Evolutionary conservation across 768 basidiomycete genomes (phyloP).

Genomic region (Tricholoma sp.): DNA sequence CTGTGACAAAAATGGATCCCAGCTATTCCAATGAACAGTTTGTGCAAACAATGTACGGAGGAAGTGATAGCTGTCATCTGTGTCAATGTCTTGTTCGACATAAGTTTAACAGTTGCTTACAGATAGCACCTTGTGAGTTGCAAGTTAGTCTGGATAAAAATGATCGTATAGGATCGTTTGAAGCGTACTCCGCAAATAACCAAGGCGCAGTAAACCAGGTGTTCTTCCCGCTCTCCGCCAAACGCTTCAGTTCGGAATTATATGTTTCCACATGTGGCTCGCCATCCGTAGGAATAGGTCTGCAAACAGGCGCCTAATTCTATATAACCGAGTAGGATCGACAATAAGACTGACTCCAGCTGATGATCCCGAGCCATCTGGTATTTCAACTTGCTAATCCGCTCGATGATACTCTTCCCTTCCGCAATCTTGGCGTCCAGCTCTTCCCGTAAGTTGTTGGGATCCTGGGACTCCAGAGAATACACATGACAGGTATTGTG

Average conservation of each 20-base stretch:
- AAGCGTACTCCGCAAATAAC: conserved; percentile 89
- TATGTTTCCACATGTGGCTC: conserved; percentile 67
- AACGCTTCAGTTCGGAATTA: conserved; percentile 62
- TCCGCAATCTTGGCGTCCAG: conserved; percentile 52
- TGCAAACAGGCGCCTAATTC: conserved; percentile 20
- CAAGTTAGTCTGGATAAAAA: neutral
- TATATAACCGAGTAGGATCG: neutral
- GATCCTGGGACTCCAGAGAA: conserved; percentile 32
- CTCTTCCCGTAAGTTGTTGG: conserved; percentile 15
- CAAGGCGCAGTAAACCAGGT: conserved; percentile 94
- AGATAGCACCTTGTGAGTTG: conserved; percentile 56
- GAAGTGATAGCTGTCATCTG: conserved; percentile 66
- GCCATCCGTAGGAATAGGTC: conserved; percentile 71
- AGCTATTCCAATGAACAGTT: conserved; percentile 64
- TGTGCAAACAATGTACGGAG: conserved; percentile 67
- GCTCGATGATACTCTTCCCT: conserved; percentile 72
- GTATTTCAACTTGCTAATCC: conserved; percentile 77
- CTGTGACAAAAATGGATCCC: conserved; percentile 79
- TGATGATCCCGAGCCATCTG: conserved; percentile 77
- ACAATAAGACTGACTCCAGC: conserved; percentile 47
- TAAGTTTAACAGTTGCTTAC: conserved; percentile 32
- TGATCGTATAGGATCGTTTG: conserved; percentile 2
- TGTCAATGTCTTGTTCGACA: neutral
- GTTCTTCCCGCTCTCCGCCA: conserved; percentile 42
- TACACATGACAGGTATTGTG: conserved; percentile 65